A percentile compares a stretch with the other conserved stretches of the same genome.
Evolutionary conservation across 2,329 filamentous ascomycete species (phyloP).

Genomic region (Epichloe baconii): DNA sequence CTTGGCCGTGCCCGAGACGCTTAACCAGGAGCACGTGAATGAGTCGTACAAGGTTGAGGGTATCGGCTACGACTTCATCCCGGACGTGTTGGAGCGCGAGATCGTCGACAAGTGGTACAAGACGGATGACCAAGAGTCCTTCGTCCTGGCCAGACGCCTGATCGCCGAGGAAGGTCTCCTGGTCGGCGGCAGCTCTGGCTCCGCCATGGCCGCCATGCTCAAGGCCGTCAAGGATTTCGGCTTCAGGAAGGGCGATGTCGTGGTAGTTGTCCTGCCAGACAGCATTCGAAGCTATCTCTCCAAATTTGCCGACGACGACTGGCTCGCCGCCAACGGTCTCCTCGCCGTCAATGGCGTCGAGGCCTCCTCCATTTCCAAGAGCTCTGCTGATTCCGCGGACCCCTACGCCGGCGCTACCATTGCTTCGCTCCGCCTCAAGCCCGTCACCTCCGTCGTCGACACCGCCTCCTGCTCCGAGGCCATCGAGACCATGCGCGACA

Average conservation of each 20-base stretch:
- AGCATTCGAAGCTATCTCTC: conserved; percentile 95
- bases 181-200: conserved; percentile 86
- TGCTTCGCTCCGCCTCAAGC: conserved; percentile 74
- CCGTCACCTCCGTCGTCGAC: conserved; percentile 71
- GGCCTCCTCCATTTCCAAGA: conserved; percentile 29
- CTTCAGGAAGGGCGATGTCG: conserved; percentile 71
- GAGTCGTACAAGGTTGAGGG: conserved; percentile 95
- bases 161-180: conserved; percentile 92
- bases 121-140: conserved; percentile 85
- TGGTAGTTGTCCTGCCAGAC: conserved; percentile 87
- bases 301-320: conserved; percentile 98
- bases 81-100: conserved; percentile 74
- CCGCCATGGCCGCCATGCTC: conserved; percentile 72
- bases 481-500: conserved; percentile 96
- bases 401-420: conserved; percentile 71
- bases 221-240: conserved; percentile 62
- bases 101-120: conserved; percentile 94
- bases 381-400: conserved; percentile 38
- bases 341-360: conserved; percentile 47
- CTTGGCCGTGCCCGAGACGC: conserved; percentile 62
- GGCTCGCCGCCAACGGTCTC: conserved; percentile 93
- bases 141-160: conserved; percentile 75
- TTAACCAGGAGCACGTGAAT: conserved; percentile 73
- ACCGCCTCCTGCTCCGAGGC: conserved; percentile 67
- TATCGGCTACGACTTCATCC: conserved; percentile 97